phyloP scores from a whole-genome alignment of 2,329 filamentous ascomycete species.

The Fusarium nurragi region DNA sequence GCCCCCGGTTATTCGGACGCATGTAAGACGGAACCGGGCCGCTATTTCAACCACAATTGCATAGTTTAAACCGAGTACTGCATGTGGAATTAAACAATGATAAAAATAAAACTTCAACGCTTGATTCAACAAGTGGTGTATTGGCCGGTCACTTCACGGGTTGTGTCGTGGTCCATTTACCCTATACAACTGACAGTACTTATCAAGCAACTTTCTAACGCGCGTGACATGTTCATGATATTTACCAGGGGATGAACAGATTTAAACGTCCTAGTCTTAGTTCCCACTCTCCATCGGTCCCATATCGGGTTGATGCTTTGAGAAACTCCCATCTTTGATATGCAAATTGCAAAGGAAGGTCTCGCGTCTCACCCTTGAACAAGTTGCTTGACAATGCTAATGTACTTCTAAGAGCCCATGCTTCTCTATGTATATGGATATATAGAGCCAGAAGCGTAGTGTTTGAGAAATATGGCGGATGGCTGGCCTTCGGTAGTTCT shows the following conservation, averaged over 20 bases:
- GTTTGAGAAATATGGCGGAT: no score
- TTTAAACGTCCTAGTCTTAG: background rate
- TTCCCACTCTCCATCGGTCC: background rate
- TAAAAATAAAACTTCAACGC: background rate
- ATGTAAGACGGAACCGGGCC: slow-evolving; percentile 29
- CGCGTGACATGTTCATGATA: background rate
- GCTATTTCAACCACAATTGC: slow-evolving; percentile 4
- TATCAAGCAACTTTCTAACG: background rate
- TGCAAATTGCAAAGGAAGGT: no score
- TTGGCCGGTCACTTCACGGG: background rate
- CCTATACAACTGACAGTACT: background rate
- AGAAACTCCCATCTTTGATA: no score
- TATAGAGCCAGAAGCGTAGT: no score
- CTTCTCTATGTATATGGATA: no score
- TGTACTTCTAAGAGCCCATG: no score
- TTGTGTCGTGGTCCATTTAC: background rate
- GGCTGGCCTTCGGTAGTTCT: no score
- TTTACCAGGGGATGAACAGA: background rate
- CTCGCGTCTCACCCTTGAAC: no score
- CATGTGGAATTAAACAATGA: background rate
- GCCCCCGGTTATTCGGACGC: slow-evolving; percentile 21
- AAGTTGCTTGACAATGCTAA: no score
- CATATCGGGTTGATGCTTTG: background rate
- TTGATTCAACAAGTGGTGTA: background rate
- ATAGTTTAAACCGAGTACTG: background rate